Percentiles rank a stretch among this genome's conserved stretches.
These are phyloP conservation scores for Cladosporium cucumerinum DNA, from an alignment of 2,329 filamentous ascomycete genomes.

Conservation along the genomic window DNA sequence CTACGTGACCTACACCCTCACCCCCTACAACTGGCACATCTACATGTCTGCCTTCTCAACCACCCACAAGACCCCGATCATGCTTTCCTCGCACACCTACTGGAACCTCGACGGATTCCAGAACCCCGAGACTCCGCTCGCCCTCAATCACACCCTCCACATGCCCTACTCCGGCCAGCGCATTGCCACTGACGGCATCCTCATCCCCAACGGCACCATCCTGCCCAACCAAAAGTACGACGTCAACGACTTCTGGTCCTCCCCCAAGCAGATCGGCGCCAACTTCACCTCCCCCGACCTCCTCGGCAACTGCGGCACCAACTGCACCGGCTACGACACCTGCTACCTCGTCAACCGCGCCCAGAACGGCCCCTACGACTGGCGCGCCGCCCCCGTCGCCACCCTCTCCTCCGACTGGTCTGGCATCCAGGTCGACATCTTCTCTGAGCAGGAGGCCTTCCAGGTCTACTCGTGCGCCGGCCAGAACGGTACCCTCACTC, in stretches of 20 bases:
- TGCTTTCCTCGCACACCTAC: constrained; percentile 73
- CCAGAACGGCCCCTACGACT: constrained; percentile 57
- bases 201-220: constrained; percentile 57
- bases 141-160: constrained; percentile 69
- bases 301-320: constrained; percentile 70
- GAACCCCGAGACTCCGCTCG: constrained; percentile 64
- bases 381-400: constrained; percentile 61
- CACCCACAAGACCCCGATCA: constrained; percentile 76
- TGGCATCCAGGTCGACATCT: constrained; percentile 79
- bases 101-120: constrained; percentile 81
- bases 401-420: constrained; percentile 70
- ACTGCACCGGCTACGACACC: constrained; percentile 82
- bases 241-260: constrained; percentile 78
- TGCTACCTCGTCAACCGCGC: constrained; percentile 67
- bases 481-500: constrained; percentile 61
- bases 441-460: constrained; percentile 78
- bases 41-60: constrained; percentile 69
- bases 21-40: constrained; percentile 65
- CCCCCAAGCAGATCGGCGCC: constrained; percentile 73
- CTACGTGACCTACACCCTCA: constrained; percentile 70
- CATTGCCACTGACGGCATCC: constrained; percentile 59
- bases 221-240: constrained; percentile 63
- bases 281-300: constrained; percentile 63
- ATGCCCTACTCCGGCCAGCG: constrained; percentile 70
- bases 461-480: constrained; percentile 83